Evolutionary conservation across 2,329 filamentous ascomycete genomes (phyloP), one percentile per base, ranked within the genome.

Genomic region (Sporothrix mexicana): DNA sequence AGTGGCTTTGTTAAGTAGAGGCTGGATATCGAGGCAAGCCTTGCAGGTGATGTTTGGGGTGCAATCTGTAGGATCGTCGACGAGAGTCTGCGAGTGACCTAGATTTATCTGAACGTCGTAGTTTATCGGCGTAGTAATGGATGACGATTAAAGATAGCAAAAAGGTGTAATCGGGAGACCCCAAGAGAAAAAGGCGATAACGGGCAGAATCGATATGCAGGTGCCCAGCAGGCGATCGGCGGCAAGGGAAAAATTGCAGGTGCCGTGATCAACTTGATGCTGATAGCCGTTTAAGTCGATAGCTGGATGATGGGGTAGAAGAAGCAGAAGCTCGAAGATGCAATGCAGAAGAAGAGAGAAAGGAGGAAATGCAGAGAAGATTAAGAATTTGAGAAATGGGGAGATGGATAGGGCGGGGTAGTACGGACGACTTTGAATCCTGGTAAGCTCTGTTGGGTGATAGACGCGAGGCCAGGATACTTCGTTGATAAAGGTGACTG

Each of bases 391-490:
- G 30, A 36, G 30, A n/a, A 47, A 51, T 51, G 45, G 64, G 45
- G 64, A 51, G 43, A 66, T 66, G 43, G 43, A 45, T 49, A 3
- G 62, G 20, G 45, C 23, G 64, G 64, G 61, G 64, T 51, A 47
- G 20, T 55, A 64, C 61, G 25, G 20, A 5, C 41, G 61, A 47
- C n/a, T 43, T 20, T 20, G 64, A 51, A 36, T 67, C 45, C 64
- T 67, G 64, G 45, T 67, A 8, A 45, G 9, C 23, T 49, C 9
- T 49, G 17, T 25, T 8, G 51, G 51, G 8, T 20, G 20, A 9
- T 23, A 47, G 47, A 51, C 30, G 45, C 45, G 45, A 67, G 64
- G 13, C 64, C 64, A 51, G 64, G 41, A 36, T 36, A 36, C 30
- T 36, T 47, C 47, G 30, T 8, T 20, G n/a, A 43, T 25, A 20